phyloP scores from a whole-genome alignment of 2,329 filamentous ascomycete genomes.

The Fusarium sp. region DNA sequence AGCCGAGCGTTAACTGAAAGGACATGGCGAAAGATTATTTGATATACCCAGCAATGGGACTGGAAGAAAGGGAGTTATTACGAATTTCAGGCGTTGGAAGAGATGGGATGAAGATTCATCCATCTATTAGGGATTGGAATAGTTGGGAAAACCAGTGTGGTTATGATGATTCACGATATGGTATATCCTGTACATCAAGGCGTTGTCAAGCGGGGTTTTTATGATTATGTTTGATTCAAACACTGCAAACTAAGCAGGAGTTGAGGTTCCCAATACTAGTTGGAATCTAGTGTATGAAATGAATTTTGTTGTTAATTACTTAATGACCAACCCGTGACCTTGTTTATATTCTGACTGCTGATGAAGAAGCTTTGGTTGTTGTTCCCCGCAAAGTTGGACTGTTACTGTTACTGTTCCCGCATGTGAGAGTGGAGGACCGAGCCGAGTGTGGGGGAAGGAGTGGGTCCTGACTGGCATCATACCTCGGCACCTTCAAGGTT shows the following conservation, averaged over 20 bases:
- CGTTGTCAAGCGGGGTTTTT: slow-evolving; percentile 11
- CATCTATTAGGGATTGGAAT: background rate
- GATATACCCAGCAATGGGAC: background rate
- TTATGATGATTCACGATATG: slow-evolving; percentile 25
- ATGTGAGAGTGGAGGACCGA: slow-evolving; percentile 41
- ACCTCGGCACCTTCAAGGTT: slow-evolving; percentile 39
- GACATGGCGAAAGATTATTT: background rate
- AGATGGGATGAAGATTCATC: background rate
- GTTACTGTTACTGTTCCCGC: slow-evolving; percentile 1
- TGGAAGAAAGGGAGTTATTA: background rate
- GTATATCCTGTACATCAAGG: slow-evolving; percentile 30
- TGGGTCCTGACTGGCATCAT: slow-evolving; percentile 12
- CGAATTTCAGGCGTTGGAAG: slow-evolving; percentile 21
- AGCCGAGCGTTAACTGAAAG: slow-evolving; percentile 38
- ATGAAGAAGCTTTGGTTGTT: background rate
- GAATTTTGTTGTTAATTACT: background rate
- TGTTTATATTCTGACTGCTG: background rate
- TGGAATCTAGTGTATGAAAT: background rate
- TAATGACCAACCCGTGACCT: background rate
- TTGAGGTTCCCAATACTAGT: background rate
- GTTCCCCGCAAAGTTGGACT: slow-evolving; percentile 18
- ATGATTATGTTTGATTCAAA: background rate
- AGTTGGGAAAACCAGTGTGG: slow-evolving; percentile 3
- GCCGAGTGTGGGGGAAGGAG: slow-evolving; percentile 28
- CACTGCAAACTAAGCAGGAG: background rate